Conservation (phyloP, 495 filamentous ascomycete species). For the Aspergillus indologenus region DNA sequence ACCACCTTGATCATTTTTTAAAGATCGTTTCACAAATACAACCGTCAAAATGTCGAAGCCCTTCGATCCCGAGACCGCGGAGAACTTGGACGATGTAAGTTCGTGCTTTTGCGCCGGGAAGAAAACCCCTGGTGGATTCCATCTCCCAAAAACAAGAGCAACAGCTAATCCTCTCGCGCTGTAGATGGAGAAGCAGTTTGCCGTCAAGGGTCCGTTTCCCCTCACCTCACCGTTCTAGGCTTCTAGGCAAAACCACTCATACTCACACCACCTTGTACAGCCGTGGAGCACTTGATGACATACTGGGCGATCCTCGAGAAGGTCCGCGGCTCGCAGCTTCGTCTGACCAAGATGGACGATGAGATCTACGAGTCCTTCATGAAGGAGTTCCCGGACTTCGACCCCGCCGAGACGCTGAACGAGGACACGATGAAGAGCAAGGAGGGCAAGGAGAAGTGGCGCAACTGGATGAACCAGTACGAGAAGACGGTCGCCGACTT, state of each 20-base stretch:
- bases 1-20: background rate
- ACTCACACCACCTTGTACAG: slow-evolving; percentile 42
- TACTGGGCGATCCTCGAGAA: slow-evolving; percentile 96
- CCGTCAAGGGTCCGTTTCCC: slow-evolving; percentile 81
- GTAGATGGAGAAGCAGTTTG: slow-evolving; percentile 99
- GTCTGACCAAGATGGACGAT: slow-evolving; percentile 89
- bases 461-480: slow-evolving; percentile 89
- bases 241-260: slow-evolving; percentile 1
- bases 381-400: slow-evolving; percentile 86
- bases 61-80: slow-evolving; percentile 65
- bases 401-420: slow-evolving; percentile 71
- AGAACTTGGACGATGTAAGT: slow-evolving; percentile 76
- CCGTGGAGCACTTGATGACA: slow-evolving; percentile 90
- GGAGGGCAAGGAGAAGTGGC: slow-evolving; percentile 91
- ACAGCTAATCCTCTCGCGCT: slow-evolving; percentile 26
- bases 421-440: slow-evolving; percentile 99
- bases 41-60: slow-evolving; percentile 43
- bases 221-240: background rate
- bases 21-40: background rate
- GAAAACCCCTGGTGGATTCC: background rate
- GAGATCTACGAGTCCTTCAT: slow-evolving; percentile 89
- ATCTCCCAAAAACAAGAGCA: background rate
- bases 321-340: slow-evolving; percentile 76
- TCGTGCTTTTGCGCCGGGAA: background rate
- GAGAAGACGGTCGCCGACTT: slow-evolving; percentile 91